phyloP scores from a whole-genome alignment of 1,284 basidiomycete genomes.

The Polyporus tsugae region DNA sequence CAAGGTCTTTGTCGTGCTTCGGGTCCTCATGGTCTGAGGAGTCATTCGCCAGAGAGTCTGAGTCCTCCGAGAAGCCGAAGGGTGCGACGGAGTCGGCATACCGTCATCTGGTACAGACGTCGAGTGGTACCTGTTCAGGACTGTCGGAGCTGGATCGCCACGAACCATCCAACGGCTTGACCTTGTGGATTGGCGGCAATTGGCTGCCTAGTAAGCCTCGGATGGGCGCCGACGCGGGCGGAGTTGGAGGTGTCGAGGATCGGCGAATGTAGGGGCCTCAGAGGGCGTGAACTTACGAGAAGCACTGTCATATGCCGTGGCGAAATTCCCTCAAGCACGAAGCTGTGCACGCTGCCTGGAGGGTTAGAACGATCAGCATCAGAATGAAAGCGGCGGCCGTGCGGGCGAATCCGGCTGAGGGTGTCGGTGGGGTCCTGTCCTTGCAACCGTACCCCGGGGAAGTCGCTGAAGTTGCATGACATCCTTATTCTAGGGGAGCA shows the following conservation, averaged over 20 bases:
- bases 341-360: neutral
- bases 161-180: neutral
- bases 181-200: neutral
- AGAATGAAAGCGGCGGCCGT: neutral
- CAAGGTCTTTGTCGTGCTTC: neutral
- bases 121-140: neutral
- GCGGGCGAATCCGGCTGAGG: conserved; percentile 4
- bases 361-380: neutral
- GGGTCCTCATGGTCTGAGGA: neutral
- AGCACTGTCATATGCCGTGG: neutral
- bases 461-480: neutral
- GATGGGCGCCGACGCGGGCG: neutral
- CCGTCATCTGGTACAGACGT: neutral
- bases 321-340: neutral
- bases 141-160: neutral
- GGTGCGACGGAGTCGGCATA: conserved; percentile 2
- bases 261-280: neutral
- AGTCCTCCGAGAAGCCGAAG: neutral
- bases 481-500: neutral
- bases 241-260: neutral
- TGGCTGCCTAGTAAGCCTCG: neutral
- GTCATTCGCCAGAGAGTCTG: neutral
- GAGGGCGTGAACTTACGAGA: conserved; percentile 1
- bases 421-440: neutral
- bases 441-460: neutral